phyloP scores from a whole-genome alignment of 805 yeast genomes.

The Tetrapisispora phaffii region DNA sequence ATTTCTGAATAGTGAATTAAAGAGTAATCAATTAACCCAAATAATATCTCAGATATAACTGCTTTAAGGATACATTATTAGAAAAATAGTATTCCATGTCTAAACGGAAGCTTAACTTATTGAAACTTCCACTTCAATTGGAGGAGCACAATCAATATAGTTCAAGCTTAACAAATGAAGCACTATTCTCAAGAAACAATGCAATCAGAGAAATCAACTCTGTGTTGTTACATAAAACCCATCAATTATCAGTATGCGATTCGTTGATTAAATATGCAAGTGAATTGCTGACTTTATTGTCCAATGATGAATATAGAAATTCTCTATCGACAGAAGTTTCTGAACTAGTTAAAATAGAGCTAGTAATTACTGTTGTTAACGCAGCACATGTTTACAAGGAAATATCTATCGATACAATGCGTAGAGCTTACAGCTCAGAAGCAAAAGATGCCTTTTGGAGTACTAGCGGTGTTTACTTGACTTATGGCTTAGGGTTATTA shows the following conservation, averaged over 20 bases:
- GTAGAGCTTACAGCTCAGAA: conserved; percentile 18
- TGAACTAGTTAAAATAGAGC: conserved; percentile 5
- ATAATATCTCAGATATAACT: too few relatives aligned
- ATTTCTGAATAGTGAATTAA: too few relatives aligned
- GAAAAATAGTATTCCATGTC: background rate
- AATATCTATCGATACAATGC: conserved; percentile 16
- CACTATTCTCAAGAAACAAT: background rate
- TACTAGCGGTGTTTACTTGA: conserved; percentile 20
- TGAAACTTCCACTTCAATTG: background rate
- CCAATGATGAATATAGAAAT: background rate
- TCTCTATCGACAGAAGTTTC: background rate
- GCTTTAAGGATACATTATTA: too few relatives aligned
- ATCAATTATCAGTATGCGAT: conserved; percentile 4
- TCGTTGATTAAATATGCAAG: conserved; percentile 7
- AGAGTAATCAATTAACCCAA: too few relatives aligned
- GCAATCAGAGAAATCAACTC: background rate
- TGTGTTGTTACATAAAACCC: background rate
- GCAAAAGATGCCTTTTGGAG: conserved; percentile 18
- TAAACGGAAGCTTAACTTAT: background rate
- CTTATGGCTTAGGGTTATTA: conserved; percentile 21
- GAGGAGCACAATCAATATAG: background rate
- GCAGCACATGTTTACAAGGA: conserved; percentile 15
- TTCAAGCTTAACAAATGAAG: background rate
- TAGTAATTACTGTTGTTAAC: conserved; percentile 10
- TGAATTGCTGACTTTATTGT: background rate